Percentiles rank a stretch among this genome's conserved stretches.
Evolutionary conservation across 306 rosid genomes (phyloP).

Genomic region (Pyrus communis): DNA sequence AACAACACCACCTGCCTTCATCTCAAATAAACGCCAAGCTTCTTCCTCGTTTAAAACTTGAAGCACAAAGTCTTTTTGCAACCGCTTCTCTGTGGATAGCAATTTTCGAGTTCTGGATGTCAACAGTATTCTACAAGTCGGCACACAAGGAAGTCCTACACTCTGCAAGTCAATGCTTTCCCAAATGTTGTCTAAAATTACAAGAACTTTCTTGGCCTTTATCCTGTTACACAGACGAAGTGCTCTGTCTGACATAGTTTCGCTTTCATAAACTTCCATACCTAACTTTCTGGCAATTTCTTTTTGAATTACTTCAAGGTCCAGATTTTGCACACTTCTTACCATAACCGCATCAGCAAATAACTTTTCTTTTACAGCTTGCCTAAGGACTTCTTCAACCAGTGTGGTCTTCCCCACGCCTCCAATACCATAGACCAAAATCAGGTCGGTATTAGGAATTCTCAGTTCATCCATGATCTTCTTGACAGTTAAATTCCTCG

Average conservation of each 20-base stretch:
- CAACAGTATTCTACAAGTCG: conserved; percentile 18
- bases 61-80: conserved; percentile 2
- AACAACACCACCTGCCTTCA: background rate
- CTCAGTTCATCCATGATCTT: too few relatives aligned
- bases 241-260: background rate
- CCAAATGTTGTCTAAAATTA: conserved; percentile 31
- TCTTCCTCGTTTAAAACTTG: conserved; percentile 13
- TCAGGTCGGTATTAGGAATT: background rate
- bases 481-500: too few relatives aligned
- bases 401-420: conserved; percentile 22
- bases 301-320: background rate
- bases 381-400: background rate
- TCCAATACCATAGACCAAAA: conserved; percentile 11
- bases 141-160: conserved; percentile 17
- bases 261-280: background rate
- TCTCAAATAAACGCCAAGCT: conserved; percentile 22
- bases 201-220: background rate
- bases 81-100: conserved; percentile 3
- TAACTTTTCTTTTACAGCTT: background rate
- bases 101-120: conserved; percentile 22
- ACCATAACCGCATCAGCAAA: background rate
- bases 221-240: background rate
- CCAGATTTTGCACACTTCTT: background rate
- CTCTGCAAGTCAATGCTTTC: conserved; percentile 1
- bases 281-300: background rate